These are phyloP conservation scores for Mentha longifolia DNA, from an alignment of 257 asterid genomes.

Conservation along the genomic window DNA sequence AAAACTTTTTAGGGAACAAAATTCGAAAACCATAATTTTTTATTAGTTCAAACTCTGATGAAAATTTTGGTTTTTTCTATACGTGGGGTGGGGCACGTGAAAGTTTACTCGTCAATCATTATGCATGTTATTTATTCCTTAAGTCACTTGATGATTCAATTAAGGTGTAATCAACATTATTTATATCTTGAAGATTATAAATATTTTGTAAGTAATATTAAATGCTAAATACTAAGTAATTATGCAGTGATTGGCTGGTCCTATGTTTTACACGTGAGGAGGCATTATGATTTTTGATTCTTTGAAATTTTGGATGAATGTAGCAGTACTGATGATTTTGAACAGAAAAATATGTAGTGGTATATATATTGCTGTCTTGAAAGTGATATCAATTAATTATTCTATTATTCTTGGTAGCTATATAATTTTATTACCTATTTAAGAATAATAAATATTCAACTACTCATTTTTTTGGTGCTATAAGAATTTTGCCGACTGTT, in stretches of 20 bases:
- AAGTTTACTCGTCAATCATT: slow-evolving; percentile 24
- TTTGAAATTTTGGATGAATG: slow-evolving; percentile 27
- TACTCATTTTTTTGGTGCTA: slow-evolving; percentile 30
- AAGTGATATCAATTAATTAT: slow-evolving; percentile 28
- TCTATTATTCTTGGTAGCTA: slow-evolving; percentile 22
- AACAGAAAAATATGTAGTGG: slow-evolving; percentile 16
- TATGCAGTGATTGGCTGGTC: slow-evolving; percentile 33
- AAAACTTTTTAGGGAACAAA: slow-evolving; percentile 38
- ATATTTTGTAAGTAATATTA: neutral
- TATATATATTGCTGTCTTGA: slow-evolving; percentile 31
- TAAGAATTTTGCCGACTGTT: slow-evolving; percentile 28
- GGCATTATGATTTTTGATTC: neutral
- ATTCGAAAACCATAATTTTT: slow-evolving; percentile 38
- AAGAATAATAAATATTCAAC: slow-evolving; percentile 38
- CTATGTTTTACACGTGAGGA: slow-evolving; percentile 36
- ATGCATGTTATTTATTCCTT: slow-evolving; percentile 21
- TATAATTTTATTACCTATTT: slow-evolving; percentile 20
- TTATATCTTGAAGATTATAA: neutral
- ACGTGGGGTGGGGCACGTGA: slow-evolving; percentile 45
- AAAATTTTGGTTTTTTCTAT: slow-evolving; percentile 43
- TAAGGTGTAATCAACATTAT: neutral
- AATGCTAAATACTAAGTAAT: neutral
- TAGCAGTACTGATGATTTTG: neutral
- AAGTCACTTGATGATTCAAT: slow-evolving; percentile 1
- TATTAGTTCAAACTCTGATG: slow-evolving; percentile 50